Evolutionary conservation across 2,329 filamentous ascomycete species (phyloP).

Genomic region (Didymella arachidicola): DNA sequence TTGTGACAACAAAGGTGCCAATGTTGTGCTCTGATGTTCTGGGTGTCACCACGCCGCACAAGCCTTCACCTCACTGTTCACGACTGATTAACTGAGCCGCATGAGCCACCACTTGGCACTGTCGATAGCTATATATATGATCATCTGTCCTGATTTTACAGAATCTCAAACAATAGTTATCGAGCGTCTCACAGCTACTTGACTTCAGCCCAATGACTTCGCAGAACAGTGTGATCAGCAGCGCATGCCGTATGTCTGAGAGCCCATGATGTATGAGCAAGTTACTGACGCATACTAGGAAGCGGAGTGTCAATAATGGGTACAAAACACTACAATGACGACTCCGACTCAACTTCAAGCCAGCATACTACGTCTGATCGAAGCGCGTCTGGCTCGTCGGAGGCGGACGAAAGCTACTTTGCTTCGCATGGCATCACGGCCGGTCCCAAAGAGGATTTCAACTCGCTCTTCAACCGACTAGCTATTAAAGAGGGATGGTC

Average conservation of each 20-base stretch:
- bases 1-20: slow-evolving; percentile 10
- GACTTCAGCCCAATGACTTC: neutral
- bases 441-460: slow-evolving; percentile 16
- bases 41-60: slow-evolving; percentile 12
- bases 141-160: neutral
- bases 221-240: neutral
- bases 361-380: neutral
- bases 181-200: neutral
- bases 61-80: slow-evolving; percentile 5
- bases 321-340: neutral
- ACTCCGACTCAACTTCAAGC: neutral
- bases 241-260: neutral
- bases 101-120: slow-evolving; percentile 9
- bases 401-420: slow-evolving; percentile 7
- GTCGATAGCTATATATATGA: neutral
- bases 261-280: neutral
- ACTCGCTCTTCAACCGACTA: slow-evolving; percentile 27
- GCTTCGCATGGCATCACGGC: slow-evolving; percentile 22
- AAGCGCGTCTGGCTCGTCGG: slow-evolving; percentile 7
- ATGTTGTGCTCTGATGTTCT: slow-evolving; percentile 9
- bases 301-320: neutral
- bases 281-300: neutral
- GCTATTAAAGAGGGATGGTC: slow-evolving; percentile 24
- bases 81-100: slow-evolving; percentile 11
- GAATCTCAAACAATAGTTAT: neutral